Conservation (phyloP, 495 filamentous ascomycete species). For the Neurospora cerealis region DNA sequence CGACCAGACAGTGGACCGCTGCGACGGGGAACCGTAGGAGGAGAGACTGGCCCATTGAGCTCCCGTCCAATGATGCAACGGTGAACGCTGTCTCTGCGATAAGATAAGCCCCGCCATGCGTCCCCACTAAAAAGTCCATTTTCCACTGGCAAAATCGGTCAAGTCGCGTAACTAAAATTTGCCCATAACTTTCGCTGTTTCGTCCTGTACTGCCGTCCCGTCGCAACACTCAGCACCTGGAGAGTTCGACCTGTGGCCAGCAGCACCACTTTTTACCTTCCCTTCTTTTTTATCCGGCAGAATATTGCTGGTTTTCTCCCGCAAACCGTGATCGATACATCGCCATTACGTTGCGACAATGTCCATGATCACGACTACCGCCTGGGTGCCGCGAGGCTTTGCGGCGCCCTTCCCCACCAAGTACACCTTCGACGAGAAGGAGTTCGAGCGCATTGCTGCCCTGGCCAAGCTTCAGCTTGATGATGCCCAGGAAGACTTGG, state of each 20-base stretch:
- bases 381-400: slow-evolving; percentile 91
- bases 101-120: slow-evolving; percentile 26
- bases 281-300: slow-evolving; percentile 4
- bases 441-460: slow-evolving; percentile 81
- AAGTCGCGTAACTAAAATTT: background rate
- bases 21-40: background rate
- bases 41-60: background rate
- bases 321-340: background rate
- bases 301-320: background rate
- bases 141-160: background rate
- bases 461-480: slow-evolving; percentile 87
- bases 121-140: slow-evolving; percentile 28
- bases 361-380: slow-evolving; percentile 85
- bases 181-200: background rate
- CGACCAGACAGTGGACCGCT: background rate
- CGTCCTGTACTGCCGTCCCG: background rate
- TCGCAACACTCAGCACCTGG: background rate
- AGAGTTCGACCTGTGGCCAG: background rate
- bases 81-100: slow-evolving; percentile 9
- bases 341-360: slow-evolving; percentile 14
- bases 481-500: slow-evolving; percentile 79
- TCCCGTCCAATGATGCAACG: background rate
- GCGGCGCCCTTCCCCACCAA: slow-evolving; percentile 84
- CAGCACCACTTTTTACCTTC: background rate
- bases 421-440: slow-evolving; percentile 85